Base-by-base conservation (phyloP, 768 basidiomycete genomes). In the Asterophora lycoperdoides region DNA sequence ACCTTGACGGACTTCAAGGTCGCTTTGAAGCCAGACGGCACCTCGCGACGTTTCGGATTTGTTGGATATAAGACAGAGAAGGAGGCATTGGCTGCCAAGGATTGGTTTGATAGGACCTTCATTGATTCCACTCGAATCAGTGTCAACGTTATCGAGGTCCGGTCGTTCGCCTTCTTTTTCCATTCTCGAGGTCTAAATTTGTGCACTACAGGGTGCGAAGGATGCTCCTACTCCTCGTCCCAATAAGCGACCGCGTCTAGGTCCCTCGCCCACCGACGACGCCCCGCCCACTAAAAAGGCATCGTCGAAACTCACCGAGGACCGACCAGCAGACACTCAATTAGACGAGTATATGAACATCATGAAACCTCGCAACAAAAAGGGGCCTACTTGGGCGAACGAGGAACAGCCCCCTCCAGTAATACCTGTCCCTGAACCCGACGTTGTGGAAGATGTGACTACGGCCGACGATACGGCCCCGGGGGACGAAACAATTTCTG, bases 1-100 rank as follows among this genome's bases (percentile, higher is more conserved):
- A 79, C 76, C 1, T 75, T 96, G 39, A 99, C 96, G 4, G 96
- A 98, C 68, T 74, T 84, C 42, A 89, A 89, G 63, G 76, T 97
- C 43, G 81, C 91, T 3, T 74, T 74, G 20, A 88, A 89, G 64
- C 69, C 67, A 0, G 84, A 91, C 61, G 93, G 92, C 1, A 84
- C 83, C 0, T 84, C 87, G 0, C 75, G 96, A 7, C 76, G 89
- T 29, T 94, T 99, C 63, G 96, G 89, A 0, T 99, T 98, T 60
- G 75, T 95, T 8, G 96, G 96, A 0, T 97, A 83, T 74, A 92
- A 89, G 68, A 79, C 84, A 0, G 75, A 84, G 26, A 71, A 77
- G 23, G 89, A 96, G 50, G 95, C 95, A 0, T 48, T 67, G 5
- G 72, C 74, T 4, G 93, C 89, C 0, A 80, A 78, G 62, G 78